Evolutionary conservation across 2,329 filamentous ascomycete genomes (phyloP).

Genomic region (Trichoderma guizhouense): DNA sequence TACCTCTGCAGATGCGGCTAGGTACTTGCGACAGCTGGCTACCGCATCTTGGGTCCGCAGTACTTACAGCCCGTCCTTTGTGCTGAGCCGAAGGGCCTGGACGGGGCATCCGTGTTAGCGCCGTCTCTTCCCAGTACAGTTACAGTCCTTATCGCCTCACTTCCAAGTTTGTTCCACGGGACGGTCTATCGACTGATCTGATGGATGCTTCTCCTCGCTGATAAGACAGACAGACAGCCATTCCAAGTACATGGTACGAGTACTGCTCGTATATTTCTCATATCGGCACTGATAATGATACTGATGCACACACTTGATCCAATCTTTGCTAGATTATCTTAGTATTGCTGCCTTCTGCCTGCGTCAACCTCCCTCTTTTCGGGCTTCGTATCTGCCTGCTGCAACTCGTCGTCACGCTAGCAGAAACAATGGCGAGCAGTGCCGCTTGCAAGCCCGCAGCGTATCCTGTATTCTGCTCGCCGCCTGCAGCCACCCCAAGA

Average conservation of each 20-base stretch:
- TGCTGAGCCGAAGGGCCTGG: background rate
- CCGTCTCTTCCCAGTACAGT: background rate
- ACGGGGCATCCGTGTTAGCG: background rate
- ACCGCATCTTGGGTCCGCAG: background rate
- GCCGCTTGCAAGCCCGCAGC: background rate
- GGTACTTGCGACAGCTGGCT: background rate
- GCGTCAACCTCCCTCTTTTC: background rate
- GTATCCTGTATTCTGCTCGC: background rate
- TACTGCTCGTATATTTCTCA: background rate
- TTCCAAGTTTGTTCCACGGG: background rate
- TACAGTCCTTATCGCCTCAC: constrained; percentile 5
- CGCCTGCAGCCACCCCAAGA: constrained; percentile 3
- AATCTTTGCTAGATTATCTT: too few relatives aligned
- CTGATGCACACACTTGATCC: too few relatives aligned
- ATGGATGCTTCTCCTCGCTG: background rate
- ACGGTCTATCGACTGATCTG: background rate
- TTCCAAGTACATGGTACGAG: background rate
- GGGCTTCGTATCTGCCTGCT: constrained; percentile 4
- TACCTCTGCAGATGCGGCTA: background rate
- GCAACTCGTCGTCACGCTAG: background rate
- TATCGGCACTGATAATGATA: too few relatives aligned
- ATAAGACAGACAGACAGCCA: background rate
- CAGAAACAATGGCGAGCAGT: constrained; percentile 3
- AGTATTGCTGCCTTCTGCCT: background rate
- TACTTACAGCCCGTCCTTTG: background rate